Evolutionary conservation across 495 filamentous ascomycete genomes (phyloP).

Genomic region (Penicillium mononematosum): DNA sequence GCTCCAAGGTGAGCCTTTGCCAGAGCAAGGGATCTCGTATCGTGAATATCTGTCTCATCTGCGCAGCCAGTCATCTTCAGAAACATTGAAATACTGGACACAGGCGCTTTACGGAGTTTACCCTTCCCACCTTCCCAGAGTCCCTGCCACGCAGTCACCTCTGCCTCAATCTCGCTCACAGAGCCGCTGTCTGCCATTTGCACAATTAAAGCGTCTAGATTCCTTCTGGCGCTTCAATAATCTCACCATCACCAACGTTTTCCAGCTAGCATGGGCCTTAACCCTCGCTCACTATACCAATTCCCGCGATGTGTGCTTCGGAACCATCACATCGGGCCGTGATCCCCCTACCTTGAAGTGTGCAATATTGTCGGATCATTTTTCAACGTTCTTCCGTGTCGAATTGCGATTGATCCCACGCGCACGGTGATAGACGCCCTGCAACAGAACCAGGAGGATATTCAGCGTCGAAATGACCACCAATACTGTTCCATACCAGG

Average conservation of each 20-base stretch:
- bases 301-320: not conserved
- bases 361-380: conserved; percentile 3
- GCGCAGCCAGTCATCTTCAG: not conserved
- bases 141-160: not conserved
- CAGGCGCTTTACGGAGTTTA: not conserved
- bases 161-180: not conserved
- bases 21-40: not conserved
- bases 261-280: not conserved
- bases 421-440: not conserved
- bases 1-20: not conserved
- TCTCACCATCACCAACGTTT: conserved; percentile 1
- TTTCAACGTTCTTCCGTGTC: not conserved
- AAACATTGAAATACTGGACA: not conserved
- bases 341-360: not conserved
- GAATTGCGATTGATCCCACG: not conserved
- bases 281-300: not conserved
- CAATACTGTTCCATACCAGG: not conserved
- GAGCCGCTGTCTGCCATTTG: not conserved
- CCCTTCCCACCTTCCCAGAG: not conserved
- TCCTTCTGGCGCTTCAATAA: not conserved
- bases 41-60: not conserved
- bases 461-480: not conserved
- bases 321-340: not conserved
- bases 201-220: not conserved
- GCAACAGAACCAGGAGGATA: not conserved